Conservation (phyloP, 1,284 basidiomycete species). For the Melampsora abietis-canadensis region DNA sequence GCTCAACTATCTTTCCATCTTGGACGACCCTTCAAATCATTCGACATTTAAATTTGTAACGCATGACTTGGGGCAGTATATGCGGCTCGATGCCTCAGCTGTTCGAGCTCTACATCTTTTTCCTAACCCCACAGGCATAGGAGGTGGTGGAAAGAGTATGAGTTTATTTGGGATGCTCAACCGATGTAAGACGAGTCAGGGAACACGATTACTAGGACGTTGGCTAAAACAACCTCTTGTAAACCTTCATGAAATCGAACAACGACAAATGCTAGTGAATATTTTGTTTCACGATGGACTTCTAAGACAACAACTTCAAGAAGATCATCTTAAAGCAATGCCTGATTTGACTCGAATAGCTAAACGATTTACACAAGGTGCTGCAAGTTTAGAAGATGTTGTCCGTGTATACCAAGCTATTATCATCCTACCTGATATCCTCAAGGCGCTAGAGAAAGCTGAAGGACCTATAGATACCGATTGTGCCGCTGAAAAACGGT, state of each 20-base stretch:
- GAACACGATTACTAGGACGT: conserved; percentile 78
- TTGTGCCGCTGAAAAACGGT: not conserved
- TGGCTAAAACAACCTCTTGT: conserved; percentile 97
- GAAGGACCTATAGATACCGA: conserved; percentile 61
- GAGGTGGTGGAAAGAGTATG: conserved; percentile 66
- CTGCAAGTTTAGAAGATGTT: conserved; percentile 87
- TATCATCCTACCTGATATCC: conserved; percentile 70
- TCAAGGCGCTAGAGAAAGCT: conserved; percentile 60
- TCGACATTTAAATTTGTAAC: conserved; percentile 75
- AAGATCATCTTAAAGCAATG: conserved; percentile 82
- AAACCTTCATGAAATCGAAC: conserved; percentile 86
- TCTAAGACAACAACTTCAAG: conserved; percentile 71
- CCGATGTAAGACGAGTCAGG: conserved; percentile 94
- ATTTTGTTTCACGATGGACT: conserved; percentile 76
- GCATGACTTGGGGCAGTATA: conserved; percentile 89
- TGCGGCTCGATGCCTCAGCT: conserved; percentile 93
- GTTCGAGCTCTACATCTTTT: conserved; percentile 84
- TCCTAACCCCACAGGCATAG: conserved; percentile 64
- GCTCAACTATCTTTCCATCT: conserved; percentile 74
- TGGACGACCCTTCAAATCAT: conserved; percentile 77
- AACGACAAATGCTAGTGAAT: conserved; percentile 81
- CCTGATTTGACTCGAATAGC: conserved; percentile 90
- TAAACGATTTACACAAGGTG: conserved; percentile 83
- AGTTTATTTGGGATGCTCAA: conserved; percentile 87
- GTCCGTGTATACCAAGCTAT: conserved; percentile 93